Percentiles rank a stretch among this genome's conserved stretches.
Evolutionary conservation across 768 basidiomycete genomes (phyloP).

Genomic region (Dentipellis sp.): DNA sequence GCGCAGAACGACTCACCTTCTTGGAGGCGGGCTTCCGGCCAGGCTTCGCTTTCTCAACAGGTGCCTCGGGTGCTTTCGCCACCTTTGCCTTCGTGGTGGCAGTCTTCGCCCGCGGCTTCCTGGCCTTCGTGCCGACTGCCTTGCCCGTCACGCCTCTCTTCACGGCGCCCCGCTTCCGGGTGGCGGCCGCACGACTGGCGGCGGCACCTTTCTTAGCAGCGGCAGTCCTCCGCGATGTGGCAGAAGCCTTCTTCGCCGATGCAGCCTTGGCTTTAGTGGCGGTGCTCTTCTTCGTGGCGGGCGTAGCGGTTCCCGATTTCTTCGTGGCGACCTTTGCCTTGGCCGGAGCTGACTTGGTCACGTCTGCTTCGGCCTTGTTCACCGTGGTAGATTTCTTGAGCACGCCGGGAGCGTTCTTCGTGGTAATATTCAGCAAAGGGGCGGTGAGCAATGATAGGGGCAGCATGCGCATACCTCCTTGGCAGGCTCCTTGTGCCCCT

Average conservation of each 20-base stretch:
- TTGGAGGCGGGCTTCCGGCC: background rate
- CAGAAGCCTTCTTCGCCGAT: background rate
- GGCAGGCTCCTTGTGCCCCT: constrained; percentile 25
- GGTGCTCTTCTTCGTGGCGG: background rate
- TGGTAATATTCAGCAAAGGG: background rate
- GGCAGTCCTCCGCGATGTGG: constrained; percentile 25
- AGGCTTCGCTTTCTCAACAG: constrained; percentile 1
- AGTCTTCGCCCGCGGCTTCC: background rate
- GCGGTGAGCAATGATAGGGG: background rate
- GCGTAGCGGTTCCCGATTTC: constrained; percentile 14
- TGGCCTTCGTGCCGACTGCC: background rate
- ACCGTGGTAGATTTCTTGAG: constrained; percentile 24
- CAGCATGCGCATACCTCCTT: constrained; percentile 42
- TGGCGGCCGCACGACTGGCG: background rate
- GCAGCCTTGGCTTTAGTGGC: constrained; percentile 11
- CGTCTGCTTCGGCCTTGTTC: background rate
- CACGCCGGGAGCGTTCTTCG: constrained; percentile 19
- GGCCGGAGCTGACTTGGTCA: constrained; percentile 20
- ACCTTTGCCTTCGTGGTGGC: constrained; percentile 11
- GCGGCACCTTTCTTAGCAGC: constrained; percentile 19
- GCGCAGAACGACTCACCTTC: constrained; percentile 2
- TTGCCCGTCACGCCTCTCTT: background rate
- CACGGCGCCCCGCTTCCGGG: background rate
- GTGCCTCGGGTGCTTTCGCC: constrained; percentile 22
- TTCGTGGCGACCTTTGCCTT: background rate